These are phyloP conservation scores for Furcasterigmium furcatum DNA, from an alignment of 2,329 filamentous ascomycete species.

Conservation along the genomic window DNA sequence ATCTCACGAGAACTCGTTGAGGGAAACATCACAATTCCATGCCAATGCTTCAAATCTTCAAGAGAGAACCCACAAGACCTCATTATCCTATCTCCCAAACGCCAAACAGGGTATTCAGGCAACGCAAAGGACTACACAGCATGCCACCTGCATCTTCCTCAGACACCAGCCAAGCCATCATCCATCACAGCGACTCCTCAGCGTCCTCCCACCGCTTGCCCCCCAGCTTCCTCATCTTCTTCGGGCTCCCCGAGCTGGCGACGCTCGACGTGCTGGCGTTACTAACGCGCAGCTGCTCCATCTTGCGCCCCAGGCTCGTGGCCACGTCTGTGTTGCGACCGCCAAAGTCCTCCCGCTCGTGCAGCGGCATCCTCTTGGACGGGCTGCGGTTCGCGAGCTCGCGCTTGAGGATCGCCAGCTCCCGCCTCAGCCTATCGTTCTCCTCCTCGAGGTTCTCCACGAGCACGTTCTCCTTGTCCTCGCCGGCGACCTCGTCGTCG, in stretches of 20 bases:
- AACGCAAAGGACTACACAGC: no score
- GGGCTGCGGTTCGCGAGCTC: conserved; percentile 64
- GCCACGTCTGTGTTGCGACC: conserved; percentile 15
- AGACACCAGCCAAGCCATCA: conserved; percentile 17
- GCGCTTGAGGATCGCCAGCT: conserved; percentile 62
- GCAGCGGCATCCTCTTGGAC: conserved; percentile 53
- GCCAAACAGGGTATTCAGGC: no score
- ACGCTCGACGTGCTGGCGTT: conserved; percentile 24
- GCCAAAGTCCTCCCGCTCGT: conserved; percentile 48
- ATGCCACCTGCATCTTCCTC: background rate
- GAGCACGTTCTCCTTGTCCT: conserved; percentile 59
- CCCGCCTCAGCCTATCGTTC: conserved; percentile 65
- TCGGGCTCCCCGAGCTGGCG: conserved; percentile 39
- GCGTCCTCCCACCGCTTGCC: conserved; percentile 46
- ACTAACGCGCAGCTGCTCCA: conserved; percentile 49
- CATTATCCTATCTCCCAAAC: no score
- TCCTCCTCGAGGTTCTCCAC: conserved; percentile 66
- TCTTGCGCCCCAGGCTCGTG: conserved; percentile 39
- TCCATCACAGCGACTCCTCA: conserved; percentile 26
- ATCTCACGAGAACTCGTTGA: no score
- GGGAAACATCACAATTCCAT: no score
- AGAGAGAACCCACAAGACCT: no score
- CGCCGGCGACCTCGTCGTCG: conserved; percentile 40
- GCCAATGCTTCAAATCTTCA: no score
- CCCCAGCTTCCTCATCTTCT: conserved; percentile 49